Evolutionary conservation across 2,329 filamentous ascomycete genomes (phyloP), one percentile per base, ranked within the genome.

Genomic region (Macrophomina tecta): DNA sequence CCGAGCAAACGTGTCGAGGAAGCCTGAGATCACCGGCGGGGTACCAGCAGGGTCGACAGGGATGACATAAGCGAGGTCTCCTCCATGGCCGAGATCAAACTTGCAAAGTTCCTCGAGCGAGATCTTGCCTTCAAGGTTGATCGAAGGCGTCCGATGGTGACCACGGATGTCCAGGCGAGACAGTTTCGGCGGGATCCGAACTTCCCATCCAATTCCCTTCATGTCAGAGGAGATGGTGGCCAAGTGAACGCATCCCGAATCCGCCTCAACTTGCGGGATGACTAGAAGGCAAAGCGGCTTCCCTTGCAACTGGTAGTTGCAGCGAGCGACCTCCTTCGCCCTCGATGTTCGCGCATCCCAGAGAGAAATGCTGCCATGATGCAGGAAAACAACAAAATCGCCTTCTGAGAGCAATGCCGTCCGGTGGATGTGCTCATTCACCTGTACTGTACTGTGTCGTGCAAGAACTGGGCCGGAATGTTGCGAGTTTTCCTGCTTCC

Each of bases 21-120:
- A 96, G 0, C 90, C 91, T 4, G 92, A 91, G 11, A 89, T 86
- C 3, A 89, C 84, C 1, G 89, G 87, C 46, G 86, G 83, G 11
- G 90, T 89, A 1, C 93, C 94, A 1, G 93, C 93, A 61, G 93
- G 93, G 73, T 97, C 94, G 55, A 97, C 92, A 0, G 93, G 92
- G 9, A 97, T 82, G 18, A 97, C 82, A 69, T 86, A 86, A 4
- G 81, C 80, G 28, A 87, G 76, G 66, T 85, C 83, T 65, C 85
- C 82, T 6, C 82, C 77, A 42, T 82, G 72, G 0, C 88, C 85
- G 2, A 96, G 82, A 64, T 89, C 82, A 74, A 97, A 95, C 1
- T 79, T 85, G 73, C 88, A 92, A 69, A 93, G 92, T 70, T 93
- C 86, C 14, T 80, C 77, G 40, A 95, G 82, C 0, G 82, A 80